Conservation (phyloP, 805 yeast species). For the Saccharomycopsis capsularis region DNA sequence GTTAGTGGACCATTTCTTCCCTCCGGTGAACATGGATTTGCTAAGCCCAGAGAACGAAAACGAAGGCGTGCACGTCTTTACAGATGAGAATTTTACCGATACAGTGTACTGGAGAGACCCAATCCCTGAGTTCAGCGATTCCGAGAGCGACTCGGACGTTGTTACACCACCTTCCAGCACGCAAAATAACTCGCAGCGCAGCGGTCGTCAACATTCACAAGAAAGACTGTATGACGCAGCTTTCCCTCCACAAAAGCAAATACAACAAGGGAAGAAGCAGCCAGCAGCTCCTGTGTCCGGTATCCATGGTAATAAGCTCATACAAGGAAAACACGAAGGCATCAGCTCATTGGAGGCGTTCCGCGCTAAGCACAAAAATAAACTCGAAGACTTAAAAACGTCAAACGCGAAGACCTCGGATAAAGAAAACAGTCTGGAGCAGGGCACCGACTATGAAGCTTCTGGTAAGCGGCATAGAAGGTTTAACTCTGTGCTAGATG, state of each 20-base stretch:
- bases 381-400: too few relatives aligned
- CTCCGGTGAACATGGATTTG: conserved; percentile 49
- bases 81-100: conserved; percentile 68
- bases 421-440: too few relatives aligned
- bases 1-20: conserved; percentile 94
- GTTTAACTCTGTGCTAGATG: too few relatives aligned
- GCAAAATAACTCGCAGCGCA: background rate
- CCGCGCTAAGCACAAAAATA: too few relatives aligned
- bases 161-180: background rate
- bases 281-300: background rate
- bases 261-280: background rate
- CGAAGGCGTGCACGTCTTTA: conserved; percentile 27
- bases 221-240: background rate
- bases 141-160: conserved; percentile 24
- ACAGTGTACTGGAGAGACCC: conserved; percentile 92
- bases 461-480: too few relatives aligned
- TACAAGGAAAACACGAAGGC: too few relatives aligned
- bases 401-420: too few relatives aligned
- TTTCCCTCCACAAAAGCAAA: background rate
- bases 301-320: too few relatives aligned
- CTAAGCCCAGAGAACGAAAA: conserved; percentile 23
- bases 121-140: conserved; percentile 52
- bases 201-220: background rate
- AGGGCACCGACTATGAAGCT: too few relatives aligned
- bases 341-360: too few relatives aligned